A percentile compares a stretch with the other conserved stretches of the same genome.
phyloP scores from a whole-genome alignment of 1,139 yeast genomes.

The Tardiomyces blankii region DNA sequence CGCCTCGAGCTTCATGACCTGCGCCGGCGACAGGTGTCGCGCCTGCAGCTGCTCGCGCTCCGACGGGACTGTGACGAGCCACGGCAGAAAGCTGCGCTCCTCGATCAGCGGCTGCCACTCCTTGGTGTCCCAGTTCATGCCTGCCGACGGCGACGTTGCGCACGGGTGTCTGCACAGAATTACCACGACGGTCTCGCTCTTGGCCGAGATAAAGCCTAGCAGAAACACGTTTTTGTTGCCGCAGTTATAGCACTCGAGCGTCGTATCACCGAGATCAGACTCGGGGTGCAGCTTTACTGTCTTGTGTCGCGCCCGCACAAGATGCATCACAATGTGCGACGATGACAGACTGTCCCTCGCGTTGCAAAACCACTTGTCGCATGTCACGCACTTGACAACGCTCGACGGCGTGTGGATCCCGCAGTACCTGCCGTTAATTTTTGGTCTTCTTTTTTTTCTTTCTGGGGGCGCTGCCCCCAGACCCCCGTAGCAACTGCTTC shows the following conservation, averaged over 20 bases:
- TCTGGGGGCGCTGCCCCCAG: neutral
- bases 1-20: constrained; percentile 64
- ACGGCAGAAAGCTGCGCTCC: constrained; percentile 62
- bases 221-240: constrained; percentile 74
- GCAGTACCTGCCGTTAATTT: constrained; percentile 39
- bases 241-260: constrained; percentile 84
- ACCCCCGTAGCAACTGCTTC: no score
- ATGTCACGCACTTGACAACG: constrained; percentile 66
- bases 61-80: constrained; percentile 67
- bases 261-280: constrained; percentile 75
- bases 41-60: constrained; percentile 53
- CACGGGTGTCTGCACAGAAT: constrained; percentile 84
- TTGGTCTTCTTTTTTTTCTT: neutral
- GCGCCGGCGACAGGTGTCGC: constrained; percentile 46
- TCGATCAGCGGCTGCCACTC: constrained; percentile 87
- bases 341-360: constrained; percentile 50
- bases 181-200: constrained; percentile 78
- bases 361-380: constrained; percentile 89
- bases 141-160: constrained; percentile 45
- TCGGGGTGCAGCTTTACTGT: constrained; percentile 66
- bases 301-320: constrained; percentile 73
- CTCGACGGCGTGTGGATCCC: constrained; percentile 56
- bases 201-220: constrained; percentile 82
- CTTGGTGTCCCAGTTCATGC: constrained; percentile 67
- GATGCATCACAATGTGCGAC: constrained; percentile 80